Evolutionary conservation across 2,329 filamentous ascomycete species (phyloP), one percentile per base, ranked within the genome.

Genomic region (Colletotrichum sp.): DNA sequence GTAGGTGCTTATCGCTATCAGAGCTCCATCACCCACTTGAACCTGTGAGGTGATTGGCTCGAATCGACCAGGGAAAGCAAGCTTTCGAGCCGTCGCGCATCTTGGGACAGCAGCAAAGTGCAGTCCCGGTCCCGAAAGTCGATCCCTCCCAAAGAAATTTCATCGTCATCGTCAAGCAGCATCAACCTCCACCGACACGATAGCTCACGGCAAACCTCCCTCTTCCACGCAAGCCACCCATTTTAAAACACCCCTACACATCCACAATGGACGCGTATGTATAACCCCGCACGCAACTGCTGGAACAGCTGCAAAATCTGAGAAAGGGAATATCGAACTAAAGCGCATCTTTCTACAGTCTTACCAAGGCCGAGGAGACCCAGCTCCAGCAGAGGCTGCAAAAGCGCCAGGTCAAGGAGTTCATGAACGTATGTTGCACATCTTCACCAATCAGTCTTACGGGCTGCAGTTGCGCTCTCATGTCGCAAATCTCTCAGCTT

Each of bases 371-470:
- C 82, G 96, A 99, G 90, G 95, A 98, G 90, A 95, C 95, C 88
- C 95, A 97, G 90, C 94, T 99, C 84, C 94, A 98, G 87, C 88
- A 92, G 88, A 95, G 97, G 87, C 96, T 99, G 92, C 96, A 99
- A 90, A 95, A 95, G 88, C 98, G 97, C 88, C 97, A 99, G 88
- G 95, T 99, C 91, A 98, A 98, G 89, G 96, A 99, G 85, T 99
- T 99, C 85, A 98, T 99, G 94, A 95, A 92, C 82, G 97, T 99
- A 91, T 81, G 95, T 62, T 69, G 16, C 30, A 63, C 12, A 21
- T n/a, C 4, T 8, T 63, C 7, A 6, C n/a, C 3, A 34, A 30
- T 8, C 30, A 9, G 13, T 13, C 12, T 16, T 5, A 8, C 6
- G 57, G 57, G 21, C n/a, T 21, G 57, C 57, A 32, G 16, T 60